Evolutionary conservation across 177 flowering plant species (phyloP).

Genomic region (Vitis hybrid): DNA sequence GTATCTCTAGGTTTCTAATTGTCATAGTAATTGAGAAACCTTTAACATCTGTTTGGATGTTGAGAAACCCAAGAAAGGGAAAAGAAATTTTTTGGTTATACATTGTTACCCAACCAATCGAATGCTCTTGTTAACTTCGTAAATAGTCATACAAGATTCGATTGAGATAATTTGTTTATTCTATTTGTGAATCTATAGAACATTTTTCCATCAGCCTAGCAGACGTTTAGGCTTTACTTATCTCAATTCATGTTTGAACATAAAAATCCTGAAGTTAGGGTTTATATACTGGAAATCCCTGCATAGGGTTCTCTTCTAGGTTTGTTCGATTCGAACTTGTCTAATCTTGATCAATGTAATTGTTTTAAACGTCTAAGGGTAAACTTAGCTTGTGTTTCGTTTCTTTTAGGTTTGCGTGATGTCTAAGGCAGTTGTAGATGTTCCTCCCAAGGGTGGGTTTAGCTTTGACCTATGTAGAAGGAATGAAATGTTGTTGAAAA

Average conservation of each 20-base stretch:
- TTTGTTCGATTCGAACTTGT: too few species aligned
- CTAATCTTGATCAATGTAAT: not conserved
- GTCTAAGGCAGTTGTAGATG: constrained; percentile 32
- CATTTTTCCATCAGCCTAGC: not conserved
- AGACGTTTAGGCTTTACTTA: not conserved
- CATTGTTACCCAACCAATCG: not conserved
- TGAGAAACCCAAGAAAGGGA: not conserved
- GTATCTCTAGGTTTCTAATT: not conserved
- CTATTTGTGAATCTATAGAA: not conserved
- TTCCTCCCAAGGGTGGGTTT: constrained; percentile 55
- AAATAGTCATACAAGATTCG: not conserved
- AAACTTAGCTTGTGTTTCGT: not conserved
- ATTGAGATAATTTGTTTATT: not conserved
- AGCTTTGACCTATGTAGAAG: constrained; percentile 57
- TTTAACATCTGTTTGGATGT: constrained; percentile 1
- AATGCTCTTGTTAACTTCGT: not conserved
- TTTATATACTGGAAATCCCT: not conserved
- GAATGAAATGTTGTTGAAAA: constrained; percentile 47
- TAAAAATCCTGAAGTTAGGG: not conserved
- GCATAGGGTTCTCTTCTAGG: not conserved
- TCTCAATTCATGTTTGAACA: not conserved
- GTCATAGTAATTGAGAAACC: not conserved
- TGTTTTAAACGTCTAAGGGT: not conserved
- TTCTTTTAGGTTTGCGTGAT: constrained; percentile 22
- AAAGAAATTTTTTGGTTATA: not conserved